phyloP scores from a whole-genome alignment of 176 grass and related monocot species.

The Phragmites australis region DNA sequence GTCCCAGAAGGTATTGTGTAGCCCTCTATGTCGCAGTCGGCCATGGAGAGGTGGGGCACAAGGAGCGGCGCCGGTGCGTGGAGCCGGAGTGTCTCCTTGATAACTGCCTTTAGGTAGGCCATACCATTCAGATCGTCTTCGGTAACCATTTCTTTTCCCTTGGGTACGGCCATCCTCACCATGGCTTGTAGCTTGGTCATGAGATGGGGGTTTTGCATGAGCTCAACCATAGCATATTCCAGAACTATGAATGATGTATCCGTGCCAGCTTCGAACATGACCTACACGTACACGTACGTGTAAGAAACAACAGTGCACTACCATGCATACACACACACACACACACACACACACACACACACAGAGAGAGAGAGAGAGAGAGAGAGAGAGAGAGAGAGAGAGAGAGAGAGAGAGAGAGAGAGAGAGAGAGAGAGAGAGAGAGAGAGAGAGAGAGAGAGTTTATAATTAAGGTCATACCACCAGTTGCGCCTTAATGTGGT shows the following conservation, averaged over 20 bases:
- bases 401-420: too few relatives aligned
- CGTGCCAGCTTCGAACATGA: constrained; percentile 47
- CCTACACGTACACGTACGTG: too few relatives aligned
- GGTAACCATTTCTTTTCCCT: too few relatives aligned
- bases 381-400: too few relatives aligned
- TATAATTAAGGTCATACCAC: too few relatives aligned
- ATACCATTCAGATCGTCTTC: constrained; percentile 31
- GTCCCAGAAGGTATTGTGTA: constrained; percentile 43
- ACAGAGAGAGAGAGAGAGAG: too few relatives aligned
- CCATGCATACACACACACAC: too few relatives aligned
- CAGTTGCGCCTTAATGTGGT: neutral
- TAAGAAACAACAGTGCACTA: too few relatives aligned
- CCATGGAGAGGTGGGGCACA: constrained; percentile 35
- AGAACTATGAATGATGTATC: constrained; percentile 43
- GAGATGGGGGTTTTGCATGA: constrained; percentile 8
- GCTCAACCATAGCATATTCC: constrained; percentile 41
- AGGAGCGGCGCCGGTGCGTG: constrained; percentile 34
- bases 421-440: too few relatives aligned
- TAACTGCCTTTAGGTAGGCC: constrained; percentile 33
- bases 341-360: too few relatives aligned
- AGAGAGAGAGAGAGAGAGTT: too few relatives aligned
- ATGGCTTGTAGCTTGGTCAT: constrained; percentile 54
- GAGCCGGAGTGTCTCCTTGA: constrained; percentile 52
- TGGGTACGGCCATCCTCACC: neutral
- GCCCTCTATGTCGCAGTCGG: constrained; percentile 33